These are phyloP conservation scores for Kuraishia cidri DNA, from an alignment of 805 yeast genomes.

Conservation along the genomic window DNA sequence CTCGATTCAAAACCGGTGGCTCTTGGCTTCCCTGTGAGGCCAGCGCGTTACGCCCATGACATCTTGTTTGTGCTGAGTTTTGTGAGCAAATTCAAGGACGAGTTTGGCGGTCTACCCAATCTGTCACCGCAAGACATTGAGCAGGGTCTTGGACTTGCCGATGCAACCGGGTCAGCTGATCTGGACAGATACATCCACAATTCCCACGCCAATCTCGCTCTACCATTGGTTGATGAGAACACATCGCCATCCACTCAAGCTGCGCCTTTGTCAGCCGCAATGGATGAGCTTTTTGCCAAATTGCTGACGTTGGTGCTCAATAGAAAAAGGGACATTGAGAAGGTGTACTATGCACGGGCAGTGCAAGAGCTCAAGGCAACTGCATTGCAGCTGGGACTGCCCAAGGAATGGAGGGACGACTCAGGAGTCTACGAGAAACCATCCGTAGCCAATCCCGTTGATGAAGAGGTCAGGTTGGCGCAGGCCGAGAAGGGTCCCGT, in stretches of 20 bases:
- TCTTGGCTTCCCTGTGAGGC: slow-evolving; percentile 3
- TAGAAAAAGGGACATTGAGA: background rate
- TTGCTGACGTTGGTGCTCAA: background rate
- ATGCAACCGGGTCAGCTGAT: background rate
- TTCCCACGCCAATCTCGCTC: background rate
- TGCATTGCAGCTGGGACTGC: background rate
- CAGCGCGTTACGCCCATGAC: slow-evolving; percentile 2
- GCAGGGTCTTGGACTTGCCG: slow-evolving; percentile 2
- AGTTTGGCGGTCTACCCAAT: background rate
- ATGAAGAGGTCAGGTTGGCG: background rate
- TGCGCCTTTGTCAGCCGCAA: background rate
- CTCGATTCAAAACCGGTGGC: too few relatives aligned
- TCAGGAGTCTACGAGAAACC: background rate
- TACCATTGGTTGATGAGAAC: too few relatives aligned
- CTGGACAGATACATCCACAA: too few relatives aligned
- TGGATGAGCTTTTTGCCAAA: background rate
- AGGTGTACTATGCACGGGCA: background rate
- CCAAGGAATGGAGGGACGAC: slow-evolving; percentile 1
- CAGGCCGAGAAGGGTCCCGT: background rate
- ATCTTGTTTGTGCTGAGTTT: slow-evolving; percentile 2
- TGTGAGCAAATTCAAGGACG: background rate
- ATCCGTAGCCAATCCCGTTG: too few relatives aligned
- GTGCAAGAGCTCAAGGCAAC: background rate
- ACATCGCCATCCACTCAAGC: too few relatives aligned
- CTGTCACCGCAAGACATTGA: slow-evolving; percentile 2